Evolutionary conservation across 371 early-diverging fungal genomes (phyloP).

Genomic region (Mucor piriformis): DNA sequence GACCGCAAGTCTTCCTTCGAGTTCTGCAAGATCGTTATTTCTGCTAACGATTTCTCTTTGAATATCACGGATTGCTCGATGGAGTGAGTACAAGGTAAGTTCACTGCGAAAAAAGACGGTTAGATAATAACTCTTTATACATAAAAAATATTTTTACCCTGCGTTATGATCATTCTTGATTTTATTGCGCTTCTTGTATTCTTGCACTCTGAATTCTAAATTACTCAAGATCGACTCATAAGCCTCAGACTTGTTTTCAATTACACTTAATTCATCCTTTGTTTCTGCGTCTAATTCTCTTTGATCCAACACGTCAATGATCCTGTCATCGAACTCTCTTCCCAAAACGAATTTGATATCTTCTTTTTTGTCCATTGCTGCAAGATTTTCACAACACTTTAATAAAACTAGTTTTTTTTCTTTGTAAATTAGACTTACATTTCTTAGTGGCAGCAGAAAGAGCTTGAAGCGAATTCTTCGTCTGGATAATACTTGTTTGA

Average conservation of each 20-base stretch:
- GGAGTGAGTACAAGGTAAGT: conserved; percentile 32
- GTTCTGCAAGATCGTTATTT: conserved; percentile 15
- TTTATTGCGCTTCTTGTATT: conserved; percentile 14
- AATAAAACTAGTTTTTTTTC: no score
- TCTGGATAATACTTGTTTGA: neutral
- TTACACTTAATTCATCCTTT: neutral
- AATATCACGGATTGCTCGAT: conserved; percentile 35
- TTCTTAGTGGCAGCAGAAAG: conserved; percentile 15
- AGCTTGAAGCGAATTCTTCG: neutral
- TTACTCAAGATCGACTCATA: neutral
- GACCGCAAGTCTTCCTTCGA: conserved; percentile 25
- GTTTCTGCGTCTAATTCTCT: conserved; percentile 20
- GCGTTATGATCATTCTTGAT: conserved; percentile 10
- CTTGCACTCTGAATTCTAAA: conserved; percentile 20
- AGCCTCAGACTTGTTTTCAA: neutral
- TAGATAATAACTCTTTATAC: no score
- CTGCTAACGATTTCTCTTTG: conserved; percentile 27
- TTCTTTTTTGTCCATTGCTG: conserved; percentile 21
- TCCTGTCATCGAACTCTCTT: neutral
- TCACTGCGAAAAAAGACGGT: no score
- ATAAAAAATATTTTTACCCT: no score
- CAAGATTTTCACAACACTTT: no score
- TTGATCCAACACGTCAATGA: conserved; percentile 12
- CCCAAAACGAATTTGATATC: conserved; percentile 14
- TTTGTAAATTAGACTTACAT: conserved; percentile 22